Percentiles rank a stretch among this genome's conserved stretches.
Evolutionary conservation across 352 stramenopile genomes (phyloP).

Genomic region (Phytophthora agathidicida): DNA sequence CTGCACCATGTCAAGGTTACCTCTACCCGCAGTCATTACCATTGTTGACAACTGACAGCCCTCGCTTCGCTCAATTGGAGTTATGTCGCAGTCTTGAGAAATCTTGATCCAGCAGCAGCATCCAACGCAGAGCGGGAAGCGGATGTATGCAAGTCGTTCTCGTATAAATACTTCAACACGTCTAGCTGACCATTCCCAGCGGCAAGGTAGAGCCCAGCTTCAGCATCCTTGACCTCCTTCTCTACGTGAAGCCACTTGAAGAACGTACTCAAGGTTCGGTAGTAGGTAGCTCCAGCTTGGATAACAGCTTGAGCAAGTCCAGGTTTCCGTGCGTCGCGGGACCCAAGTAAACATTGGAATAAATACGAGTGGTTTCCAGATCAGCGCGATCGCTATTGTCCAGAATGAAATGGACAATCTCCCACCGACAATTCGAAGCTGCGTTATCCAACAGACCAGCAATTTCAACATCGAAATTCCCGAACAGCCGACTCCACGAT

Average conservation of each 20-base stretch:
- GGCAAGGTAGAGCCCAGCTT: not conserved
- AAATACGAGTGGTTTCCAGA: not conserved
- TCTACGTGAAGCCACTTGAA: constrained; percentile 1
- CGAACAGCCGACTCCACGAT: constrained; percentile 1
- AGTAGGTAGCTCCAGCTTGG: not conserved
- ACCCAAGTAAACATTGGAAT: not conserved
- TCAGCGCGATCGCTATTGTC: not conserved
- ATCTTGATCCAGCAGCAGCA: not conserved
- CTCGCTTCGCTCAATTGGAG: too few species aligned
- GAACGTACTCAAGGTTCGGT: not conserved
- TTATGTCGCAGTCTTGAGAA: not conserved
- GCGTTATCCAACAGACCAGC: not conserved
- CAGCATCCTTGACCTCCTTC: not conserved
- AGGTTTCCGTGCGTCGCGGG: not conserved
- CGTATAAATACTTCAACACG: constrained; percentile 4
- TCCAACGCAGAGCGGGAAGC: not conserved
- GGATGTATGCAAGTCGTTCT: not conserved
- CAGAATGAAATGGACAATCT: not conserved
- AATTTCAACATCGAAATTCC: not conserved
- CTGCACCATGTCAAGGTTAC: not conserved
- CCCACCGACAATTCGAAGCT: not conserved
- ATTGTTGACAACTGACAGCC: not conserved
- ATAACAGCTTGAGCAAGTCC: constrained; percentile 1
- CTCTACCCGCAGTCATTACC: not conserved
- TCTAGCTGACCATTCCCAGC: constrained; percentile 1